Evolutionary conservation across 2,329 filamentous ascomycete species (phyloP).

Genomic region (Orbilia ellipsospora): DNA sequence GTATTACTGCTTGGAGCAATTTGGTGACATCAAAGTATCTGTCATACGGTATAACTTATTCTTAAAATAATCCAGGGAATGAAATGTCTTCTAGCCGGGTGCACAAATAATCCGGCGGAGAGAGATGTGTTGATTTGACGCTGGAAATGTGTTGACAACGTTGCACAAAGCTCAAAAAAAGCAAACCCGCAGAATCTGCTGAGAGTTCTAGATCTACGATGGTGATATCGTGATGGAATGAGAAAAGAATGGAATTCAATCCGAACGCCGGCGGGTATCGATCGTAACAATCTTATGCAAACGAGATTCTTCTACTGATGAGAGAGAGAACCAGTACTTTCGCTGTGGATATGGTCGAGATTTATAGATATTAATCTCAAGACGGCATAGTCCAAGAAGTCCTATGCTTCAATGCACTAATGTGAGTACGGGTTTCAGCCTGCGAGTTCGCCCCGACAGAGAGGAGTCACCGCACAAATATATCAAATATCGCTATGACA

Average conservation of each 20-base stretch:
- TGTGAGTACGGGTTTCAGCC: slow-evolving; percentile 19
- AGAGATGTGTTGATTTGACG: not conserved
- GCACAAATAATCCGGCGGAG: slow-evolving; percentile 6
- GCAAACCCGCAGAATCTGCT: not conserved
- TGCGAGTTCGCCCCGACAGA: slow-evolving; percentile 27
- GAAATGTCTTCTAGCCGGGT: not conserved
- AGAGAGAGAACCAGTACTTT: too few species aligned
- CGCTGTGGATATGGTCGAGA: not conserved
- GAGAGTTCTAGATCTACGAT: too few species aligned
- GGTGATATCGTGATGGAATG: too few species aligned
- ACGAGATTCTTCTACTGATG: too few species aligned
- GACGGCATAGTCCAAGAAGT: too few species aligned
- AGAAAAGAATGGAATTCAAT: not conserved
- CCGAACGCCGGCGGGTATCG: not conserved
- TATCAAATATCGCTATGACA: not conserved
- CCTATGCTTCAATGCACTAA: too few species aligned
- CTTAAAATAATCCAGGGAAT: not conserved
- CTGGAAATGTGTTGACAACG: slow-evolving; percentile 12
- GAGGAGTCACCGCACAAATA: slow-evolving; percentile 36
- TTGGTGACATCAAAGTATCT: too few species aligned
- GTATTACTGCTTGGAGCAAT: too few species aligned
- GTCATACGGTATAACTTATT: too few species aligned
- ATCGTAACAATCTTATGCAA: too few species aligned
- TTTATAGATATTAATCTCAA: not conserved
- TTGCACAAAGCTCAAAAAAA: not conserved